Evolutionary conservation across 2,329 filamentous ascomycete species (phyloP).

Genomic region (Aspergillus oerlinghausenensis): DNA sequence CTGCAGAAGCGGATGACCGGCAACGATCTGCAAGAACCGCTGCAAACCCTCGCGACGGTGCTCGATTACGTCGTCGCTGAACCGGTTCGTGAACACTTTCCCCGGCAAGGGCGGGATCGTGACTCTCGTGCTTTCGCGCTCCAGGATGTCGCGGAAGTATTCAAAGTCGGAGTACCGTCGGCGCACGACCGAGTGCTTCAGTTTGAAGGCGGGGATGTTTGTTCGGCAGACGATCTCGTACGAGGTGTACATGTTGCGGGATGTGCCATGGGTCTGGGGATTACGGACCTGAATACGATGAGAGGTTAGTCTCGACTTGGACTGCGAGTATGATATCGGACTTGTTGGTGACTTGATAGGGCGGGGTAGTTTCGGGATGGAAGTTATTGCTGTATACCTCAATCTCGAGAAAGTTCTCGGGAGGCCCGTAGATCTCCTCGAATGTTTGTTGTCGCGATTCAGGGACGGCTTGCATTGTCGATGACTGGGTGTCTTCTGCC

Average conservation of each 20-base stretch:
- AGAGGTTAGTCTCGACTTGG: conserved; percentile 11
- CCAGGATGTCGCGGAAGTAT: conserved; percentile 96
- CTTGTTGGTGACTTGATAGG: neutral
- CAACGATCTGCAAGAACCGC: conserved; percentile 95
- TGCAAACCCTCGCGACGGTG: conserved; percentile 85
- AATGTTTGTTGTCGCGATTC: conserved; percentile 84
- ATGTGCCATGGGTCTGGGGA: conserved; percentile 89
- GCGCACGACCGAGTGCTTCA: conserved; percentile 80
- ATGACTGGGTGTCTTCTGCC: neutral
- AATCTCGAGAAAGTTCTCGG: conserved; percentile 98
- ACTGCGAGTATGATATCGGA: neutral
- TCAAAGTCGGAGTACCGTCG: conserved; percentile 97
- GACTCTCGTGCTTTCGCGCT: conserved; percentile 88
- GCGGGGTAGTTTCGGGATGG: conserved; percentile 1
- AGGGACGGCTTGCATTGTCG: conserved; percentile 58
- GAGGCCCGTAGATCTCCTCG: conserved; percentile 97
- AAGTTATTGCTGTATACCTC: conserved; percentile 57
- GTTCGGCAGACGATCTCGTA: conserved; percentile 97
- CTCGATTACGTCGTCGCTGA: conserved; percentile 98
- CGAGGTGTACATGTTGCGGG: conserved; percentile 95
- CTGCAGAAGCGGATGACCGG: conserved; percentile 91
- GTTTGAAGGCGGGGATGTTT: conserved; percentile 98
- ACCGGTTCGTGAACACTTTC: conserved; percentile 96
- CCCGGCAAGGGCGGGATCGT: conserved; percentile 93
- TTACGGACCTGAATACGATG: conserved; percentile 66